A percentile compares a stretch with the other conserved stretches of the same genome.
phyloP scores from a whole-genome alignment of 2,329 filamentous ascomycete genomes.

The Alternaria conjuncta region DNA sequence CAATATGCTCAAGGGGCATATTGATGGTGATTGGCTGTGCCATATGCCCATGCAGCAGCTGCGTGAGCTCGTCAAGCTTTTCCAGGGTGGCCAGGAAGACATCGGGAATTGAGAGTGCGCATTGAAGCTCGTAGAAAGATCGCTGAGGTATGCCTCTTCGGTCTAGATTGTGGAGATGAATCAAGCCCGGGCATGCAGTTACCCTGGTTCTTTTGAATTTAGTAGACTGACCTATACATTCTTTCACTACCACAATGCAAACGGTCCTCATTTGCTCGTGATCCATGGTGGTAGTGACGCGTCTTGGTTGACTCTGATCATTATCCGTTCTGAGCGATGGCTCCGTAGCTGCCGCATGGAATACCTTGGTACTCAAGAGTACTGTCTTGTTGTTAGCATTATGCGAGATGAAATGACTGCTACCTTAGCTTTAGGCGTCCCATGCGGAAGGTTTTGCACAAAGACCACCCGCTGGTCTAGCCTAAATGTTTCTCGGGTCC shows the following conservation, averaged over 20 bases:
- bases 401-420: not conserved
- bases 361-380: not conserved
- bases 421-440: not conserved
- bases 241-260: not conserved
- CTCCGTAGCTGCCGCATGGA: not conserved
- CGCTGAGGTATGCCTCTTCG: not conserved
- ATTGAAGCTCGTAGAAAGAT: not conserved
- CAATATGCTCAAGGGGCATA: not conserved
- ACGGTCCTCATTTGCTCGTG: not conserved
- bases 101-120: not conserved
- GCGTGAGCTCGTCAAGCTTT: not conserved
- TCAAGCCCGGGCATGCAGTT: not conserved
- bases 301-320: not conserved
- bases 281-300: not conserved
- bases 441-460: not conserved
- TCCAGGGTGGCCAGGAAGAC: not conserved
- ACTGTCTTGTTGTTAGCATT: not conserved
- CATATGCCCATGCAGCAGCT: not conserved
- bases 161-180: not conserved
- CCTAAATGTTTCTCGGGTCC: not conserved
- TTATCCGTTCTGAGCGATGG: not conserved
- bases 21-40: not conserved
- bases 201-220: not conserved
- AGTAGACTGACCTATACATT: not conserved
- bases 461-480: not conserved